Conservation (phyloP, 352 stramenopile species). For the Phytophthora crassamura region DNA sequence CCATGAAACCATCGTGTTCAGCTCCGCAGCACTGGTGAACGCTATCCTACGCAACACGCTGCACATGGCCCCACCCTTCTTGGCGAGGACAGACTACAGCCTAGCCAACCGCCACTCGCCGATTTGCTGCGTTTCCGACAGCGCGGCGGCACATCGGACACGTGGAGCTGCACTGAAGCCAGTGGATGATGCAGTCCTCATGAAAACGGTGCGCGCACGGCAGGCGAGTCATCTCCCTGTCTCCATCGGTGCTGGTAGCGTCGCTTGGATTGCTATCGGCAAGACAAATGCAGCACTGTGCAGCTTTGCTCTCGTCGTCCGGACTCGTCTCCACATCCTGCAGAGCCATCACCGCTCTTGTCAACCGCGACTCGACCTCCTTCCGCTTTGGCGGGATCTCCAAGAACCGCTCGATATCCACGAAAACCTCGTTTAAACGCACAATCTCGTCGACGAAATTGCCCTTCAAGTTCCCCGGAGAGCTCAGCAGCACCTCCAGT, state of each 20-base stretch:
- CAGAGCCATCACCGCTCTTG: constrained; percentile 26
- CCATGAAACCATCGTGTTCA: constrained; percentile 2
- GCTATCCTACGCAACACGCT: constrained; percentile 1
- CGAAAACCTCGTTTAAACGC: constrained; percentile 26
- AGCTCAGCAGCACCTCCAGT: constrained; percentile 30
- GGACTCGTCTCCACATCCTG: constrained; percentile 9
- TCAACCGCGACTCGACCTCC: constrained; percentile 30
- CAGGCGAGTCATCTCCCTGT: constrained; percentile 42
- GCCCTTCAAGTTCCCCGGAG: constrained; percentile 4
- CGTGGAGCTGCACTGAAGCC: constrained; percentile 56
- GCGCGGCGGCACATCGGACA: constrained; percentile 55
- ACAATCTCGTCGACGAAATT: constrained; percentile 17
- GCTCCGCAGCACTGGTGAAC: constrained; percentile 11
- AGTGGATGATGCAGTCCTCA: constrained; percentile 67
- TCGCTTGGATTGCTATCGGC: constrained; percentile 13
- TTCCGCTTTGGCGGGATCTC: constrained; percentile 39
- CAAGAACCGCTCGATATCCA: constrained; percentile 38
- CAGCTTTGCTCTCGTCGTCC: not conserved
- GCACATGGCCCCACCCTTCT: not conserved
- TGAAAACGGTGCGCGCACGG: constrained; percentile 62
- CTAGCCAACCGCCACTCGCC: constrained; percentile 22
- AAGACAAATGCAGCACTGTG: constrained; percentile 35
- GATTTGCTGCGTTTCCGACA: constrained; percentile 18
- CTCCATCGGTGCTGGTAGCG: not conserved
- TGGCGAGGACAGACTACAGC: constrained; percentile 14